Evolutionary conservation across 495 filamentous ascomycete genomes (phyloP).

Genomic region (Bombardia bombarda): DNA sequence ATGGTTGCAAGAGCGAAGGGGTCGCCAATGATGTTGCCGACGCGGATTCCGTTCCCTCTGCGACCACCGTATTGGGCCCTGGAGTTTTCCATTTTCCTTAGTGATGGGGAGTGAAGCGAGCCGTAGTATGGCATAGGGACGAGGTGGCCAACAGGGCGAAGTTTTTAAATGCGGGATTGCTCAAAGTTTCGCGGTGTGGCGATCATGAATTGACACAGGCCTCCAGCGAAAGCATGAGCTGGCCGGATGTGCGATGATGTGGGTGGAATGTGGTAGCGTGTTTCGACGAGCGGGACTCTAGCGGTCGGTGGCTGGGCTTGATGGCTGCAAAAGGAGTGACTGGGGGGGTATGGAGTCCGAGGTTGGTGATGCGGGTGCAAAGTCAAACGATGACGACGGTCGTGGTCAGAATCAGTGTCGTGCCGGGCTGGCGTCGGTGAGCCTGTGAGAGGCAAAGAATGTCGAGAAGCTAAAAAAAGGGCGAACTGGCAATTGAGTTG

Average conservation of each 20-base stretch:
- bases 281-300: neutral
- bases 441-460: too few species aligned
- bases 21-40: slow-evolving; percentile 89
- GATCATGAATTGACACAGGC: slow-evolving; percentile 20
- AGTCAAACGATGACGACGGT: too few species aligned
- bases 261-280: neutral
- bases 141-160: slow-evolving; percentile 9
- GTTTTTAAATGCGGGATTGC: too few species aligned
- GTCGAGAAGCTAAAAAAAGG: too few species aligned
- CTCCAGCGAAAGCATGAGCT: slow-evolving; percentile 11
- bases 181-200: slow-evolving; percentile 19
- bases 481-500: too few species aligned
- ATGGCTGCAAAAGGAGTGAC: neutral
- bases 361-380: neutral
- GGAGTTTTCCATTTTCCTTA: slow-evolving; percentile 72
- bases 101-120: slow-evolving; percentile 63
- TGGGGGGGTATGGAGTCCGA: too few species aligned
- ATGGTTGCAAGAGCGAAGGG: slow-evolving; percentile 93
- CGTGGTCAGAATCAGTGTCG: too few species aligned
- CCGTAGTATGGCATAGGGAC: slow-evolving; percentile 65
- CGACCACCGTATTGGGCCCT: slow-evolving; percentile 48
- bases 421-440: too few species aligned
- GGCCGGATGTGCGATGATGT: too few species aligned
- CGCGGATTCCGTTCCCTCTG: slow-evolving; percentile 58
- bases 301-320: neutral